Base-by-base conservation (phyloP, 2,329 filamentous ascomycete genomes). In the Fusarium fujikuroi region DNA sequence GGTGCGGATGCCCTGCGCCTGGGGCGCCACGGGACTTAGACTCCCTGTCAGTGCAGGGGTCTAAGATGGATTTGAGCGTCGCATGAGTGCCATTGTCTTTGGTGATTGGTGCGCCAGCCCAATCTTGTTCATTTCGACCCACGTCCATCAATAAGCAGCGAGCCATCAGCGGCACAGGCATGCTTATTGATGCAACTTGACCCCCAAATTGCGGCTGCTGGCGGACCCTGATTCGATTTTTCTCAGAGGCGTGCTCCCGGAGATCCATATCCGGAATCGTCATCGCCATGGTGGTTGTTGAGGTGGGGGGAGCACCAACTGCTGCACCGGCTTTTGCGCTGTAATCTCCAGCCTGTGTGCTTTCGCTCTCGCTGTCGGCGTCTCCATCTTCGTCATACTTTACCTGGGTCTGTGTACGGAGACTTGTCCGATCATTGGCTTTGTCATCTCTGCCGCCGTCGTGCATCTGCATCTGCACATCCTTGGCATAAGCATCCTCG, bases 41-140 rank as follows among this genome's bases (percentile, higher is more conserved):
- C 57, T 58, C 73, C 73, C 65, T 67, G 71, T 67, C 68, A 61
- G 36, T 28, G 54, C 70, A 73, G 63, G 71, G 71, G 59, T 61
- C 54, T 34, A 57, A 60, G 60, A 58, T 67, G 68, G 47, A 64
- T 69, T 70, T 67, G 65, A 40, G 42, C 56, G 67, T 72, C 75
- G 68, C 75, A 76, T 76, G 75, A 69, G 72, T 57, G 53, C 42
- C 61, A 53, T 59, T 23, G 18, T 23, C 59, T 42, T 44, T 53
- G 49, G 56, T 76, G 70, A 77, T 77, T 78, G 76, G 76, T 59
- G 76, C 75, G 75, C 75, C 65, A 77, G 72, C 54, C 72, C 54
- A 54, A 61, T 58, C 60, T 68, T 40, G 69, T 62, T 63, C 72
- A 61, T 54, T 56, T 66, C 39, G 69, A 68, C 64, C 72, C 74